phyloP scores from a whole-genome alignment of 305 asterid genomes.

The Fraxinus ornus region DNA sequence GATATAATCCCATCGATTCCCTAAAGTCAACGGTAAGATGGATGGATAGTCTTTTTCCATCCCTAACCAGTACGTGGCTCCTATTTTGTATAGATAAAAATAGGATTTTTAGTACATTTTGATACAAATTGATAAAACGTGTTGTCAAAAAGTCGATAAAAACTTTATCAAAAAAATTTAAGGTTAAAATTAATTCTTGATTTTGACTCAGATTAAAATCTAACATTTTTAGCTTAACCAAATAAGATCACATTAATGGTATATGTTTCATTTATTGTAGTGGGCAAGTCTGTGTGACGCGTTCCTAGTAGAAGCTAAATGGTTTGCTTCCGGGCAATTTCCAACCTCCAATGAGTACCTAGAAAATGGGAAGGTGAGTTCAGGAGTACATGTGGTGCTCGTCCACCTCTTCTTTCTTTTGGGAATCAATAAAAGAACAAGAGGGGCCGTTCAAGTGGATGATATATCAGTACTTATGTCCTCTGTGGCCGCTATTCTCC shows the following conservation, averaged over 20 bases:
- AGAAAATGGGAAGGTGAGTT: conserved; percentile 47
- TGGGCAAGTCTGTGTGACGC: conserved; percentile 42
- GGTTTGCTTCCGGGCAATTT: conserved; percentile 35
- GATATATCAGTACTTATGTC: conserved; percentile 25
- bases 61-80: not conserved
- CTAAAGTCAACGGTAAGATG: conserved; percentile 23
- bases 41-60: not conserved
- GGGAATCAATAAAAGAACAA: conserved; percentile 25
- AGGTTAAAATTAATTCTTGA: too few species aligned
- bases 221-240: not conserved
- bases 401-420: conserved; percentile 42
- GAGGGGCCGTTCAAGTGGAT: not conserved
- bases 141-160: not conserved
- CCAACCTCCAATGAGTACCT: conserved; percentile 41
- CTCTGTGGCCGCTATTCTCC: conserved; percentile 40
- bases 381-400: conserved; percentile 41
- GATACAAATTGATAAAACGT: not conserved
- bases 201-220: too few species aligned
- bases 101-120: too few species aligned
- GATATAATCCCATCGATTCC: conserved; percentile 19
- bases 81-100: too few species aligned
- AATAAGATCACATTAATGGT: not conserved
- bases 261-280: not conserved
- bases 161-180: too few species aligned
- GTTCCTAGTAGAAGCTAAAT: conserved; percentile 48